Percentiles rank a stretch among this genome's conserved stretches.
Evolutionary conservation across 345 rosid species (phyloP).

Genomic region (Odontarrhena argentea): DNA sequence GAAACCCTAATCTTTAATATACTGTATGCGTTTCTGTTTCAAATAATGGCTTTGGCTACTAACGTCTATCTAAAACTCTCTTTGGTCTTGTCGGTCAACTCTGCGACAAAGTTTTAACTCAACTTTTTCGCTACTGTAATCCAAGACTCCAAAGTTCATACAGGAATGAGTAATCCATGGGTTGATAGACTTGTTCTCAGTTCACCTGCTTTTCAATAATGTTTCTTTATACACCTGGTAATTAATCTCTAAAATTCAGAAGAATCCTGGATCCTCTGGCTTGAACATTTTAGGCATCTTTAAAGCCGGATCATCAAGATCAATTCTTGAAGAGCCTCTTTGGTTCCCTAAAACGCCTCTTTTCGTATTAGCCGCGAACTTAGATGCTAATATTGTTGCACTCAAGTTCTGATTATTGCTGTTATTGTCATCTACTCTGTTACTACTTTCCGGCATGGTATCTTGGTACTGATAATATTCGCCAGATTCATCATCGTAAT

Average conservation of each 20-base stretch:
- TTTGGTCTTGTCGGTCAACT: too few species aligned
- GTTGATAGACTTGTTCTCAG: too few species aligned
- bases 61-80: neutral
- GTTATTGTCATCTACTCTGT: constrained; percentile 11
- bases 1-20: constrained; percentile 22
- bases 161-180: too few species aligned
- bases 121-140: too few species aligned
- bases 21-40: constrained; percentile 1
- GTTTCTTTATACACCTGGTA: neutral
- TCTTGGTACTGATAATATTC: constrained; percentile 20
- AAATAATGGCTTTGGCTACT: constrained; percentile 11
- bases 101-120: too few species aligned
- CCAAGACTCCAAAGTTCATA: too few species aligned
- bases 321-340: constrained; percentile 43
- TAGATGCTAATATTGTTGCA: constrained; percentile 66
- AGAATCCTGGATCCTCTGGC: constrained; percentile 80
- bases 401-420: constrained; percentile 49
- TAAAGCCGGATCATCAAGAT: constrained; percentile 54
- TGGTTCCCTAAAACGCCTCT: constrained; percentile 47
- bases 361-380: constrained; percentile 63
- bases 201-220: too few species aligned
- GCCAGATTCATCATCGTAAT: constrained; percentile 24
- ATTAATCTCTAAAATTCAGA: constrained; percentile 14
- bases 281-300: constrained; percentile 89
- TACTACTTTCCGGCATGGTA: constrained; percentile 25